phyloP scores from a whole-genome alignment of 768 basidiomycete genomes.

The Russula vinacea region DNA sequence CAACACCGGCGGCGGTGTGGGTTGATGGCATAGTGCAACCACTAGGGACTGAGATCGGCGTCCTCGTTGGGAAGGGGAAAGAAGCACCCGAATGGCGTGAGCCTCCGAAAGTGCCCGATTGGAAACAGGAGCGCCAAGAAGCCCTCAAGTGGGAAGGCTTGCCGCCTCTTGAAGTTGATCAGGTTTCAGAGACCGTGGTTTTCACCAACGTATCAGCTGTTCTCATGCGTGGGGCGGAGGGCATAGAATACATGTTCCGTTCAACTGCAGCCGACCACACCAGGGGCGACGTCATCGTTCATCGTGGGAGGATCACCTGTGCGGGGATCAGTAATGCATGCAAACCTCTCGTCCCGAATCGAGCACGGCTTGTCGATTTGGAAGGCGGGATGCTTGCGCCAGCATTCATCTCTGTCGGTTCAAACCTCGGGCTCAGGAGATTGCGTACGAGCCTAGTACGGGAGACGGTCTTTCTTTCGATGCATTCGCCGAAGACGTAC shows the following conservation, averaged over 20 bases:
- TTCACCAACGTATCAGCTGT: slow-evolving; percentile 54
- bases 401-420: slow-evolving; percentile 63
- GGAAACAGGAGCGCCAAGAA: slow-evolving; percentile 55
- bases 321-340: slow-evolving; percentile 34
- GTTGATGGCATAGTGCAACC: slow-evolving; percentile 78
- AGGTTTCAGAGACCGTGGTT: slow-evolving; percentile 41
- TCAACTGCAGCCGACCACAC: slow-evolving; percentile 17
- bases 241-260: slow-evolving; percentile 24
- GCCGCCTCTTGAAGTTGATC: slow-evolving; percentile 53
- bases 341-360: slow-evolving; percentile 13
- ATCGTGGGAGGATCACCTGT: slow-evolving; percentile 54
- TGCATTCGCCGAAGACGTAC: slow-evolving; percentile 42
- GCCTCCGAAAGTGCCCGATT: slow-evolving; percentile 52
- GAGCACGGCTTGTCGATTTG: slow-evolving; percentile 46
- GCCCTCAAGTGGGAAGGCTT: slow-evolving; percentile 63
- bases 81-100: slow-evolving; percentile 30
- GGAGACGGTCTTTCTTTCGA: slow-evolving; percentile 59
- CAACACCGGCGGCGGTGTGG: slow-evolving; percentile 65
- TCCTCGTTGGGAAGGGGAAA: slow-evolving; percentile 29
- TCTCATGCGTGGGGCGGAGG: slow-evolving; percentile 30
- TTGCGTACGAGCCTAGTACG: slow-evolving; percentile 54
- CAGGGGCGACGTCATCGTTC: slow-evolving; percentile 45
- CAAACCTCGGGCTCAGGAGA: slow-evolving; percentile 62
- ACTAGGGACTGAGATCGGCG: slow-evolving; percentile 41
- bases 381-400: slow-evolving; percentile 60